Percentiles rank a stretch among this genome's conserved stretches.
phyloP scores from a whole-genome alignment of 345 rosid species.

The Eucalyptus brandiana region DNA sequence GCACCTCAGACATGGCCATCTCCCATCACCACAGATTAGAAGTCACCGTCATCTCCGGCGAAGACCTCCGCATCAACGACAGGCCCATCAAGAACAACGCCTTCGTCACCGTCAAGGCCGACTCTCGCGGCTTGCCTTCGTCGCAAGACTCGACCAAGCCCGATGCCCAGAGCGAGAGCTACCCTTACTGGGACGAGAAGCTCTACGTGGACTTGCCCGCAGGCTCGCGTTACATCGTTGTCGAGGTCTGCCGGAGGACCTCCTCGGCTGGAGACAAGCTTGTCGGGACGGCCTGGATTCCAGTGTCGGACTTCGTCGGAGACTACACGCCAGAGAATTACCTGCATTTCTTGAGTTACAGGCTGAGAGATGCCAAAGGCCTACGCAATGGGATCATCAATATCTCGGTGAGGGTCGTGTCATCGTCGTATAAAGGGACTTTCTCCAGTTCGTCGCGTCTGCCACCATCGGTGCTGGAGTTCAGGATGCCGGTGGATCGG shows the following conservation, averaged over 20 bases:
- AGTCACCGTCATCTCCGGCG: slow-evolving; percentile 1
- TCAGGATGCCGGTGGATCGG: neutral
- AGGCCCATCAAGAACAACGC: neutral
- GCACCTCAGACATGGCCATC: neutral
- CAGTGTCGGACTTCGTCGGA: slow-evolving; percentile 7
- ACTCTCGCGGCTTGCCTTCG: neutral
- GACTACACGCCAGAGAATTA: neutral
- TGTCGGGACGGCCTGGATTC: neutral
- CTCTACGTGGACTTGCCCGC: neutral
- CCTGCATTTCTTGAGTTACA: slow-evolving; percentile 2
- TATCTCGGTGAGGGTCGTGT: neutral
- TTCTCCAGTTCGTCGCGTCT: neutral
- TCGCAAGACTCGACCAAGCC: neutral
- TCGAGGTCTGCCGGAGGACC: neutral
- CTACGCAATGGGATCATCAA: neutral
- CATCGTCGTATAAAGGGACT: neutral
- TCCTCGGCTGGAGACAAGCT: neutral
- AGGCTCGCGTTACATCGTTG: neutral
- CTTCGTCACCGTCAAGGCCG: neutral
- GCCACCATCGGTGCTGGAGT: neutral
- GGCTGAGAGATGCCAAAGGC: neutral
- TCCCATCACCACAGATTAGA: slow-evolving; percentile 12
- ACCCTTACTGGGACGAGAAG: slow-evolving; percentile 3
- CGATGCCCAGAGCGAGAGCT: neutral
- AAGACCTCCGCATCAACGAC: neutral